Base-by-base conservation (phyloP, 352 stramenopile species). In the Phytophthora tentaculata region DNA sequence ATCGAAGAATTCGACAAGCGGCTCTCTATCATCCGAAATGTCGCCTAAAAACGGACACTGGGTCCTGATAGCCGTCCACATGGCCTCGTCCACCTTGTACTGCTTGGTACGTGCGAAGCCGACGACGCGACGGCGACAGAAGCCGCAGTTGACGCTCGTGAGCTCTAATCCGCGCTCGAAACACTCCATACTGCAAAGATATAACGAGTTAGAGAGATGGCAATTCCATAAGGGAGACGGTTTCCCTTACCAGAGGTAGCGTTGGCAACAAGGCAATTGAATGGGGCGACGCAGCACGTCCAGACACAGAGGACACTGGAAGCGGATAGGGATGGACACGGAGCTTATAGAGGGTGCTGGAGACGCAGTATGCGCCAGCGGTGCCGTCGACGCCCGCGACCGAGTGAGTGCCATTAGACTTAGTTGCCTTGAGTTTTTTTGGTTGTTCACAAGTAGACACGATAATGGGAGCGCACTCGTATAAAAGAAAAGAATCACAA, bases 301-400 rank as follows among this genome's bases (percentile, higher is more conserved):
- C 12, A 94, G 73, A 68, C 86, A 94, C 29, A 94, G 76, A 64
- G 86, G 86, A 63, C 86, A 94, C 69, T 94, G 84, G 67, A 84
- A 91, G 41, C 71, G 75, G n/a, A 84, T 78, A 23, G 86, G 73
- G 37, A 94, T 72, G 47, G 76, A 68, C 41, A 84, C 48, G 24
- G 71, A 69, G 52, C 24, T 55, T 3, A 51, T 17, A 23, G 55
- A 56, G 20, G 54, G 1, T 8, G 52, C 19, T 53, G 49, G 59
- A 28, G 54, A 1, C 13, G 52, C 23, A 56, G 49, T 55, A 41
- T 54, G 10, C 14, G 49, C 32, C 12, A 67, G 17, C 19, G 57
- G 10, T 12, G 58, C 16, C 54, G 51, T 53, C n/a, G 63, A 66
- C 23, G 69, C 57, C n/a, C 41, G 49, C 37, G 71, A 73, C 71